Evolutionary conservation across 176 grass and related monocot species (phyloP).

Genomic region (Carex pumila): DNA sequence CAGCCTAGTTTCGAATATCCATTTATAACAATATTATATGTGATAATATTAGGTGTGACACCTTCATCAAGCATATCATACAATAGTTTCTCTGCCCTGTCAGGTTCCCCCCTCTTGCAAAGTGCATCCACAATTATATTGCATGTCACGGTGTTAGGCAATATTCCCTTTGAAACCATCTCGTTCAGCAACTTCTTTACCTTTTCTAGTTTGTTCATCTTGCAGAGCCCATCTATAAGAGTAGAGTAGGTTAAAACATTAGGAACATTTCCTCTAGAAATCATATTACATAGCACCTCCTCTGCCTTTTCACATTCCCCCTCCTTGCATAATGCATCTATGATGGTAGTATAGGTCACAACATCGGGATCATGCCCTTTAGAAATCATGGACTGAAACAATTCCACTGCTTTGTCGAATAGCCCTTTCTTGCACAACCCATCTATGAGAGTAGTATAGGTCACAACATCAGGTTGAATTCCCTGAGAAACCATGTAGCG

Average conservation of each 20-base stretch:
- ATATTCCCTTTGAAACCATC: not conserved
- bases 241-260: too few relatives aligned
- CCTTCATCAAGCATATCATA: not conserved
- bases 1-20: not conserved
- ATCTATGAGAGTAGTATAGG: too few relatives aligned
- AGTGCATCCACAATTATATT: not conserved
- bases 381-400: not conserved
- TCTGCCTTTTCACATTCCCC: too few relatives aligned
- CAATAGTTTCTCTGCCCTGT: not conserved
- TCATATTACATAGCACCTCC: too few relatives aligned
- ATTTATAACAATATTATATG: not conserved
- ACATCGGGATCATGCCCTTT: not conserved
- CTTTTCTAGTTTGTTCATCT: too few relatives aligned
- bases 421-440: not conserved
- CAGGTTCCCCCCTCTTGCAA: not conserved
- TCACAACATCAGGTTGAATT: not conserved
- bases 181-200: not conserved
- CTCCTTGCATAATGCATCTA: too few relatives aligned
- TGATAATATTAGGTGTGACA: not conserved
- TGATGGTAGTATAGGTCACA: too few relatives aligned
- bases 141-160: not conserved
- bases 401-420: not conserved
- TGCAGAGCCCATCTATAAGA: too few relatives aligned
- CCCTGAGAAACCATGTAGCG: constrained; percentile 5
- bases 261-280: too few relatives aligned